Evolutionary conservation across 1,284 basidiomycete species (phyloP), one percentile per base, ranked within the genome.

Genomic region (Moesziomyces globuligerus): DNA sequence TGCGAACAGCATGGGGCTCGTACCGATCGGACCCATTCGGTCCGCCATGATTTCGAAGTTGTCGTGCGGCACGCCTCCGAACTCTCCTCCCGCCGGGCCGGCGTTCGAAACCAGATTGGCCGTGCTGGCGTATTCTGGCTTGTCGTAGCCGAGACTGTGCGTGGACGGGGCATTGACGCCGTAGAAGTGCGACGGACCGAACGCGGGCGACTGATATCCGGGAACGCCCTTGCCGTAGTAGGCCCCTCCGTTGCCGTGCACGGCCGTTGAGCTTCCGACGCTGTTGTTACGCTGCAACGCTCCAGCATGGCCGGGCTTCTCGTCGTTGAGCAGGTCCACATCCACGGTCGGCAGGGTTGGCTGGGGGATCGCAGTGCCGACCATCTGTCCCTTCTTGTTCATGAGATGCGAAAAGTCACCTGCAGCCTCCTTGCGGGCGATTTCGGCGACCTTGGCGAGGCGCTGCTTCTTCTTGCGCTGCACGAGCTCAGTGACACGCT

Each of bases 321-420:
- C 89, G 68, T 90, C 88, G 62, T 86, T 79, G 66, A 91, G 90
- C 67, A 95, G 91, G 66, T 93, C 90, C 57, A 96, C 86, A 20
- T 89, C 90, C 51, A 98, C 87, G 67, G 91, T 91, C n/a, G 94
- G 94, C 43, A 98, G 87, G 2, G 94, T 98, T 0, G 94, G 94
- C 83, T 96, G 93, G n/a, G 91, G 91, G 21, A 92, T 86, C n/a
- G 91, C 90, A 69, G 90, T 87, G 18, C 87, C 88, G 51, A 92
- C 86, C 76, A 92, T 84, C 80, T 93, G 89, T 50, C 94, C 93
- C 82, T 92, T 93, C 86, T 92, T 92, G 86, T 94, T 93, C 87
- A 91, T 94, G 75, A 95, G 86, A 83, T 94, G 92, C 43, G 91
- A 91, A 84, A 86, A 94, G 82, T 93, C 91, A 66, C 93, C 91